Conservation (phyloP, 2,329 filamentous ascomycete genomes). For the Stachybotrys chlorohalonatus region DNA sequence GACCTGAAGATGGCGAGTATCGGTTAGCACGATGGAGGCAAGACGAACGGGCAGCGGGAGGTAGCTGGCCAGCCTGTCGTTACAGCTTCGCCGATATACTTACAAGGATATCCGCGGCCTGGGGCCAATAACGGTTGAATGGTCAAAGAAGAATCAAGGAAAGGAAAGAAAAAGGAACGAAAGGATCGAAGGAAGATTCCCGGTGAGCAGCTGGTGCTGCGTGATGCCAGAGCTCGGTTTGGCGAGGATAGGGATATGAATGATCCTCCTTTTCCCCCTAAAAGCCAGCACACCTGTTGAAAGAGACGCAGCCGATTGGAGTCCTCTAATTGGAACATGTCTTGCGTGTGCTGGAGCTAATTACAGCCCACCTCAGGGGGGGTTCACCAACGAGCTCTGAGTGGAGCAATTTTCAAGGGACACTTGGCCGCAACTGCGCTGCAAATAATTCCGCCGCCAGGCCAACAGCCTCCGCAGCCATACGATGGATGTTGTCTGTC, state of each 20-base stretch:
- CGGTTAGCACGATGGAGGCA: background rate
- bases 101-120: background rate
- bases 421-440: background rate
- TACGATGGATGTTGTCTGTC: no score
- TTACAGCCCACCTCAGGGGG: background rate
- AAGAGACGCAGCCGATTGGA: no score
- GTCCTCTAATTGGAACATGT: background rate
- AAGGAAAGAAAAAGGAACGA: slow-evolving; percentile 8
- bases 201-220: slow-evolving; percentile 6
- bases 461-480: no score
- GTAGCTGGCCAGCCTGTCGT: background rate
- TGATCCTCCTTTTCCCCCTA: background rate
- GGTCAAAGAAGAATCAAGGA: slow-evolving; percentile 6
- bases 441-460: no score
- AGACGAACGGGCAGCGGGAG: background rate
- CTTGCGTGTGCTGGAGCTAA: background rate
- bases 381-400: background rate
- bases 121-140: background rate
- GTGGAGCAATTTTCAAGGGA: background rate
- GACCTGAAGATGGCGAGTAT: background rate
- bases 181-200: slow-evolving; percentile 7
- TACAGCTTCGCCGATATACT: background rate
- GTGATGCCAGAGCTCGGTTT: slow-evolving; percentile 10
- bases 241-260: slow-evolving; percentile 1
- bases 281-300: no score